Conservation (phyloP, 768 basidiomycete species). For the Suillus discolor region DNA sequence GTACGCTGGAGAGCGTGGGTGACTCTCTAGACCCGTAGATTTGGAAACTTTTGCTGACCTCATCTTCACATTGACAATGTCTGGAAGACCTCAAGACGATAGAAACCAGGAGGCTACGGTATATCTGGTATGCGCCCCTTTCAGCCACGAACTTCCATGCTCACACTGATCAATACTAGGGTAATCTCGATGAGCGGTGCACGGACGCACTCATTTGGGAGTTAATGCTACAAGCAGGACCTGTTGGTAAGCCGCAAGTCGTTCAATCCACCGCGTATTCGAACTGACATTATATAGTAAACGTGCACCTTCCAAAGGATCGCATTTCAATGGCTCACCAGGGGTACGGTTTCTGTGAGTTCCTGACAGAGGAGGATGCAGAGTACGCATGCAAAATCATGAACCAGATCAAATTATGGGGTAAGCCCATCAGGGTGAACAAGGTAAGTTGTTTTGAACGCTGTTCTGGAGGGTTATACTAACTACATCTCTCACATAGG, state of each 20-base stretch:
- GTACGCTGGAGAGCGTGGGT: background rate
- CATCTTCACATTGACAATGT: conserved; percentile 22
- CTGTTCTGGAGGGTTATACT: background rate
- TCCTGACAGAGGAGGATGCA: conserved; percentile 97
- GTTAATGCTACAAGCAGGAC: conserved; percentile 98
- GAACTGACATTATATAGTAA: conserved; percentile 55
- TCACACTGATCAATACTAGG: conserved; percentile 48
- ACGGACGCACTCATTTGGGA: conserved; percentile 97
- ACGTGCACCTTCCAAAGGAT: conserved; percentile 98
- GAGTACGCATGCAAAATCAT: conserved; percentile 99
- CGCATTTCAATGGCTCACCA: conserved; percentile 98
- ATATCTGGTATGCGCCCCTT: conserved; percentile 59
- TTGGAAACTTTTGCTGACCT: background rate
- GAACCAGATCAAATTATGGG: conserved; percentile 99
- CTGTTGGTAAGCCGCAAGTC: conserved; percentile 72
- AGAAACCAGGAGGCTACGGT: conserved; percentile 92
- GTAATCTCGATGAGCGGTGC: conserved; percentile 95
- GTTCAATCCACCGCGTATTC: background rate
- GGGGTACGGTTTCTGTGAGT: conserved; percentile 99
- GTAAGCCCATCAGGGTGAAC: conserved; percentile 98
- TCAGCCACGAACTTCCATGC: background rate
- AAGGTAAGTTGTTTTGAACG: conserved; percentile 63
- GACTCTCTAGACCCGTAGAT: background rate
- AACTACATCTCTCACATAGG: conserved; percentile 47
- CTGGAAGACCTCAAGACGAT: conserved; percentile 72